Conservation (phyloP, 495 filamentous ascomycete species). For the Daldinia loculata region DNA sequence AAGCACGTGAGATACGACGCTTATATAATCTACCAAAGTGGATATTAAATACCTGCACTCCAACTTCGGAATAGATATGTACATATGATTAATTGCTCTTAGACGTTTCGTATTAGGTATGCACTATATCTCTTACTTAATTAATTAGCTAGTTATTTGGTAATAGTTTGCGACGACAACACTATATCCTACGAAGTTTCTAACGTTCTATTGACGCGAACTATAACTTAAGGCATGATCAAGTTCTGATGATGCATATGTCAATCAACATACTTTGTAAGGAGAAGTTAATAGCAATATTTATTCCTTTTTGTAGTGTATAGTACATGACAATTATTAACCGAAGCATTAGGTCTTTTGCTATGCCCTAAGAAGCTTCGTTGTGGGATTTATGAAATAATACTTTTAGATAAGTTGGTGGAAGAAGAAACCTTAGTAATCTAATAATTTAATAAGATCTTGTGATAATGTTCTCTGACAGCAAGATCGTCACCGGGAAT, state of each 20-base stretch:
- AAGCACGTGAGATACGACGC: not conserved
- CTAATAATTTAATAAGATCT: not conserved
- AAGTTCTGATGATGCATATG: not conserved
- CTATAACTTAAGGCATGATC: not conserved
- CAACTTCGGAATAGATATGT: not conserved
- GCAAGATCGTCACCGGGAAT: slow-evolving; percentile 1
- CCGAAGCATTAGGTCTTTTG: not conserved
- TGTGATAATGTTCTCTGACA: not conserved
- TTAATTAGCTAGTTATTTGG: too few relatives aligned
- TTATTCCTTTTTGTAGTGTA: too few relatives aligned
- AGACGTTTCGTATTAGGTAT: not conserved
- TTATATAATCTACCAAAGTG: not conserved
- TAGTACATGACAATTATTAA: too few relatives aligned
- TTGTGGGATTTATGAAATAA: not conserved
- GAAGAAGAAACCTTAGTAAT: not conserved
- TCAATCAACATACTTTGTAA: not conserved
- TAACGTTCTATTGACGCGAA: not conserved
- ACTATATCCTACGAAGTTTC: not conserved
- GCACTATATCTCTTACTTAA: not conserved
- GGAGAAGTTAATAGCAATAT: too few relatives aligned
- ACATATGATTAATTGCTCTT: not conserved
- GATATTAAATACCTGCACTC: not conserved
- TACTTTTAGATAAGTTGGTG: not conserved
- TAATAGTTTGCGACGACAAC: too few relatives aligned
- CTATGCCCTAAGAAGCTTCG: not conserved